Evolutionary conservation across 2,329 filamentous ascomycete species (phyloP), one percentile per base, ranked within the genome.

Genomic region (Cercospora nicotianae): DNA sequence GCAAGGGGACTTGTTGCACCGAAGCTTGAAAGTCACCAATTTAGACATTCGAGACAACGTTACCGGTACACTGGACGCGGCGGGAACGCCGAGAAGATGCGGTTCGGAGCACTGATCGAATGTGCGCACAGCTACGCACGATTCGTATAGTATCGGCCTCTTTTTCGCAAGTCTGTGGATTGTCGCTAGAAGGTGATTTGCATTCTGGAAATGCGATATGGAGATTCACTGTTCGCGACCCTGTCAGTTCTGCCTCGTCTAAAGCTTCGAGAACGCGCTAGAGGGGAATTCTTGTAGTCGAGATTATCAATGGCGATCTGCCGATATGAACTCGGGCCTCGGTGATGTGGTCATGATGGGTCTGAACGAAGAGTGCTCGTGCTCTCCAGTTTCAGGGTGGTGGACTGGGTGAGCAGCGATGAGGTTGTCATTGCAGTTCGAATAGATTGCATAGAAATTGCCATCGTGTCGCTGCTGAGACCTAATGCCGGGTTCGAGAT

Each of bases 101-200:
- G 20, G 12, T 51, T 23, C 45, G 45, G 9, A 23, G 9, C 18
- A 12, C 12, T 51, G 45, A 20, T 20, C 45, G 36, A 42, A n/a
- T n/a, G 16, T n/a, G 36, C 36, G 45, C 18, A 26, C 20, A 23
- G 45, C 45, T 51, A 16, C 45, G 45, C 45, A 51, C 45, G 45
- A 51, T 23, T 23, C 20, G 45, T 23, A 51, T 23, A 13, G 20
- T 42, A 42, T n/a, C 16, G 16, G 36, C 36, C 16, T 42, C 36
- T 42, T 42, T 42, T n/a, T 42, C 36, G 36, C 36, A 39, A 8
- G 16, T 42, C 36, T 42, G 7, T 8, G 5, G 36, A n/a, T n/a
- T 31, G 53, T 58, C 53, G 53, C 53, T 58, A 30, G 30, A 30
- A 58, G 53, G 53, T 33, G 53, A 58, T 58, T 58, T 58, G 53